Evolutionary conservation across 108 stramenopile genomes (phyloP).

Genomic region (Nannochloropsis granulata): DNA sequence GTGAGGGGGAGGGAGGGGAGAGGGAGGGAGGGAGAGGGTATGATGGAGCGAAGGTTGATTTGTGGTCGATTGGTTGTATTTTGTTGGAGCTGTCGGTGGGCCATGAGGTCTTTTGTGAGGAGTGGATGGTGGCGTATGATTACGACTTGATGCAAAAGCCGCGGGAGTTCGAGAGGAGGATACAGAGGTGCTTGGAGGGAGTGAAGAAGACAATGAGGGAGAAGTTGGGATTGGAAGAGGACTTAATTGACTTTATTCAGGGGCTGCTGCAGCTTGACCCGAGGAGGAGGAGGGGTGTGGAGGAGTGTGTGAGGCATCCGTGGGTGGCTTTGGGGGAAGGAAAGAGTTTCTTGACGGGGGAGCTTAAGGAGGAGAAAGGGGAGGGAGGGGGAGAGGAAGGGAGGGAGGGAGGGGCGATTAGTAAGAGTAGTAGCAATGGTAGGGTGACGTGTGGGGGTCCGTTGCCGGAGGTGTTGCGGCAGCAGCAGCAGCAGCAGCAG

Average conservation of each 20-base stretch:
- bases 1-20: conserved; percentile 33
- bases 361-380: neutral
- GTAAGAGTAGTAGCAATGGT: neutral
- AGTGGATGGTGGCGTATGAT: conserved; percentile 31
- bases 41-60: conserved; percentile 44
- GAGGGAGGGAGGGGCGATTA: too few relatives aligned
- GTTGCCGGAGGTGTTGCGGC: neutral
- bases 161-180: conserved; percentile 1
- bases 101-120: conserved; percentile 30
- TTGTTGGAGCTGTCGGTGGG: conserved; percentile 45
- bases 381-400: too few relatives aligned
- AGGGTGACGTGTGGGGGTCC: neutral
- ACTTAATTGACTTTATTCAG: conserved; percentile 4
- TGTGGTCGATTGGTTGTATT: conserved; percentile 55
- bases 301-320: neutral
- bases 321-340: neutral
- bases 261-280: neutral
- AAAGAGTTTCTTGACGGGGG: neutral
- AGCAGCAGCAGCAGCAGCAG: too few relatives aligned
- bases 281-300: neutral
- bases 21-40: conserved; percentile 27
- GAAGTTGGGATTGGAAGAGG: neutral
- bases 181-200: neutral
- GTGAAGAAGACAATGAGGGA: neutral
- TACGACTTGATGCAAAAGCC: conserved; percentile 17